Percentiles rank a stretch among this genome's conserved stretches.
Evolutionary conservation across 2,329 filamentous ascomycete species (phyloP).

Genomic region (Trichoderma guizhouense): DNA sequence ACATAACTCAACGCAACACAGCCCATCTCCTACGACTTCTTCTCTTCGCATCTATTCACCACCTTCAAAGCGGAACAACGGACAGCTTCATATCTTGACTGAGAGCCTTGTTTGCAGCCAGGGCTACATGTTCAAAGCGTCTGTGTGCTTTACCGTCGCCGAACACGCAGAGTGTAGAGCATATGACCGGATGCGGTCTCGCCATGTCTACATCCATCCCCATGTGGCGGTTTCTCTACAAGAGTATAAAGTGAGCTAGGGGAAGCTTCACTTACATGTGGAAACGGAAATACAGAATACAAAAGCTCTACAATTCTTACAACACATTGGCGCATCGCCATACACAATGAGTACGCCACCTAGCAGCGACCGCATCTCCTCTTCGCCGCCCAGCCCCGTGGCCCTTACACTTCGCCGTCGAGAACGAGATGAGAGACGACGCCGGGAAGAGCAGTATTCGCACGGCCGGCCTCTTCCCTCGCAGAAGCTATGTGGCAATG

Average conservation of each 20-base stretch:
- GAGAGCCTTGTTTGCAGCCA: background rate
- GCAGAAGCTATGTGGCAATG: slow-evolving; percentile 22
- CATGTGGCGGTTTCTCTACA: background rate
- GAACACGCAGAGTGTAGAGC: background rate
- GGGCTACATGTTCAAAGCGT: background rate
- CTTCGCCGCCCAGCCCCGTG: background rate
- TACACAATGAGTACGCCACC: background rate
- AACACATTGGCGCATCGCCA: background rate
- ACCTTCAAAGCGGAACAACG: background rate
- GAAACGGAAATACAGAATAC: background rate
- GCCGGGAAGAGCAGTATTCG: slow-evolving; percentile 21
- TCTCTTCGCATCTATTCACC: background rate
- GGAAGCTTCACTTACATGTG: background rate
- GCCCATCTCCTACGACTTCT: background rate
- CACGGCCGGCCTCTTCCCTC: slow-evolving; percentile 23
- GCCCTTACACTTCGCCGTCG: slow-evolving; percentile 21
- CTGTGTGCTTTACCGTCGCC: background rate
- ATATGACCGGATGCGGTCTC: background rate
- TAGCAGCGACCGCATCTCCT: background rate
- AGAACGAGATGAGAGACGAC: background rate
- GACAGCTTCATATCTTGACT: too few relatives aligned
- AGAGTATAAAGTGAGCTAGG: background rate
- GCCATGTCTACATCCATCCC: background rate
- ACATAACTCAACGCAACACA: background rate
- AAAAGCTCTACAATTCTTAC: background rate